These are phyloP conservation scores for Glebionis coronaria DNA, from an alignment of 129 eudicot species.

Conservation along the genomic window DNA sequence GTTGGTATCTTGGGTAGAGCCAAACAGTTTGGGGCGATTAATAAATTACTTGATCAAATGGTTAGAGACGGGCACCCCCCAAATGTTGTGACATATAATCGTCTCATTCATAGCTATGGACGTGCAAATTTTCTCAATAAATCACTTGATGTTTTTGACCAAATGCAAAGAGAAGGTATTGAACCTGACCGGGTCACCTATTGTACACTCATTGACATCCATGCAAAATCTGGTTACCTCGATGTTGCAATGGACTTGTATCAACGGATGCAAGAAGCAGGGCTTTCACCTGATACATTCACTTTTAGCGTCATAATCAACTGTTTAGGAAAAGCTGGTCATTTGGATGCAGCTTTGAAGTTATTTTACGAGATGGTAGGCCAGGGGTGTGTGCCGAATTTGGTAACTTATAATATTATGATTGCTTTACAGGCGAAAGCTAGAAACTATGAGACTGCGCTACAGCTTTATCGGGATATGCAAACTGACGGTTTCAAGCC, in stretches of 20 bases:
- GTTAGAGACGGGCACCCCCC: slow-evolving; percentile 77
- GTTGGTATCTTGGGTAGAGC: slow-evolving; percentile 98
- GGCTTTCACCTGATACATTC: slow-evolving; percentile 97
- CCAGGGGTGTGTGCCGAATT: slow-evolving; percentile 83
- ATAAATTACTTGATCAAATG: slow-evolving; percentile 83
- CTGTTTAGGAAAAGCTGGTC: slow-evolving; percentile 93
- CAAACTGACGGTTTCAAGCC: slow-evolving; percentile 86
- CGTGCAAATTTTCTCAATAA: slow-evolving; percentile 87
- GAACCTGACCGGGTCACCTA: slow-evolving; percentile 96
- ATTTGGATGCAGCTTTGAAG: slow-evolving; percentile 80
- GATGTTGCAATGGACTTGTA: slow-evolving; percentile 95
- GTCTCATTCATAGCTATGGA: slow-evolving; percentile 92
- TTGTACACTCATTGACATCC: slow-evolving; percentile 97
- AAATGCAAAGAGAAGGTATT: slow-evolving; percentile 72
- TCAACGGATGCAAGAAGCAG: slow-evolving; percentile 86
- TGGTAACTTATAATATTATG: slow-evolving; percentile 94
- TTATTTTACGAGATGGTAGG: slow-evolving; percentile 85
- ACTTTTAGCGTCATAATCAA: slow-evolving; percentile 93
- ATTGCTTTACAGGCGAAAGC: slow-evolving; percentile 97
- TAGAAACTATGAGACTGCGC: slow-evolving; percentile 73
- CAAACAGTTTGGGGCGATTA: slow-evolving; percentile 68
- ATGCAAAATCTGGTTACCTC: slow-evolving; percentile 93
- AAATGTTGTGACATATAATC: slow-evolving; percentile 91
- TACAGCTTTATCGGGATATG: slow-evolving; percentile 81
- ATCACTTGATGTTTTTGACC: slow-evolving; percentile 69